Base-by-base conservation (phyloP, 2,329 filamentous ascomycete species). In the Fusarium liriodendri region DNA sequence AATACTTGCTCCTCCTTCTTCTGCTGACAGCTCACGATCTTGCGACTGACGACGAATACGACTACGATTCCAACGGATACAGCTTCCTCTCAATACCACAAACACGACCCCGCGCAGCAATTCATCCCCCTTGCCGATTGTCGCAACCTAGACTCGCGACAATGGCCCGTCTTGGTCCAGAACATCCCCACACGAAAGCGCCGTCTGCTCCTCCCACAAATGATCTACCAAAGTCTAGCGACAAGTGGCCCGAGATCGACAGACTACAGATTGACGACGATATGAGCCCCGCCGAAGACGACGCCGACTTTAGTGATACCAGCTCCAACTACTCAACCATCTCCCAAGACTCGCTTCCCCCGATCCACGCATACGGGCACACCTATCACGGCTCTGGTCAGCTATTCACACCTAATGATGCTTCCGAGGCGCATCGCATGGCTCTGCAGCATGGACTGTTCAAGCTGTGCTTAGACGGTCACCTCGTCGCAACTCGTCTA, bases 321-420 rank as follows among this genome's bases (percentile, higher is more conserved):
- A 76, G 66, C 20, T 83, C 81, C 32, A 78, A 82, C 61, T 83
- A 80, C 71, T 81, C 80, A 5, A 80, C 82, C 47, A 81, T 82
- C 45, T 82, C 82, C 2, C 78, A 79, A 52, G 81, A 82, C 54
- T 74, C 77, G 4, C 70, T 82, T 11, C 79, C 81, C 38, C 77
- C 79, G 37, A 82, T 83, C 25, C 77, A 69, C 66, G 80, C 78
- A 50, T 82, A 82, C 66, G 81, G 79, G 9, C 82, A 82, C 62
- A 79, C 76, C n/a, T 83, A 83, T 66, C 81, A 83, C 57, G 82
- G 80, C 25, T 82, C 81, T 2, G 82, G 81, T 9, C 75, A 77
- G 8, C 54, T 83, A 4, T 72, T 82, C 14, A 78, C 77, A 2
- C 82, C 82, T 38, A 82, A 83, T 66, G 82, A 83, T 62, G 75